phyloP scores from a whole-genome alignment of 129 eudicot species.

The Oenanthe sinensis region DNA sequence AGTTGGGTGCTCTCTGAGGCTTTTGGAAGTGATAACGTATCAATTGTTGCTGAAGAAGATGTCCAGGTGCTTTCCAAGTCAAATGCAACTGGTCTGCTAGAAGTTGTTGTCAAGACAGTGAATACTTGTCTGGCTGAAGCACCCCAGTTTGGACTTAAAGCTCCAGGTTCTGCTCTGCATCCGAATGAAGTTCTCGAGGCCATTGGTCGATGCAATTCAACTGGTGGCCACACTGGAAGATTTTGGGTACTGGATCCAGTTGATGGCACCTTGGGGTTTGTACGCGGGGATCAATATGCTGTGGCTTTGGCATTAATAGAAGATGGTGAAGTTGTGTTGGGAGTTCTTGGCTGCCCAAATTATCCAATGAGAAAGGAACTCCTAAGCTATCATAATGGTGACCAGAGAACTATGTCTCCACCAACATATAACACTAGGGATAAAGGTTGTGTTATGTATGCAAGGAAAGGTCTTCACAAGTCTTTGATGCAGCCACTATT shows the following conservation, averaged over 20 bases:
- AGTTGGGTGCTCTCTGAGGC: constrained; percentile 75
- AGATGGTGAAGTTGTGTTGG: constrained; percentile 73
- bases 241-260: constrained; percentile 95
- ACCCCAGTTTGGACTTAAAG: constrained; percentile 49
- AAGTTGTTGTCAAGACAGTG: constrained; percentile 54
- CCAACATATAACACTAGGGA: constrained; percentile 29
- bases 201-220: constrained; percentile 71
- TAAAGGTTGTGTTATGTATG: constrained; percentile 66
- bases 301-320: constrained; percentile 77
- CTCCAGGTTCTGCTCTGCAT: constrained; percentile 33
- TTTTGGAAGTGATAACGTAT: constrained; percentile 62
- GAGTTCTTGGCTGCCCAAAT: constrained; percentile 92
- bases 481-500: constrained; percentile 87
- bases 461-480: constrained; percentile 48
- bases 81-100: constrained; percentile 34
- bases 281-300: constrained; percentile 89
- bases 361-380: constrained; percentile 73
- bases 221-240: constrained; percentile 49
- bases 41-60: constrained; percentile 86
- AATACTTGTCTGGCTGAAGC: constrained; percentile 49
- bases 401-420: constrained; percentile 42
- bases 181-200: constrained; percentile 52
- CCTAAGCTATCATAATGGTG: constrained; percentile 61
- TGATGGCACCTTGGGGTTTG: constrained; percentile 83
- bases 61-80: constrained; percentile 50